Conservation (phyloP, 352 stramenopile species). For the Globisporangium sylvaticum region DNA sequence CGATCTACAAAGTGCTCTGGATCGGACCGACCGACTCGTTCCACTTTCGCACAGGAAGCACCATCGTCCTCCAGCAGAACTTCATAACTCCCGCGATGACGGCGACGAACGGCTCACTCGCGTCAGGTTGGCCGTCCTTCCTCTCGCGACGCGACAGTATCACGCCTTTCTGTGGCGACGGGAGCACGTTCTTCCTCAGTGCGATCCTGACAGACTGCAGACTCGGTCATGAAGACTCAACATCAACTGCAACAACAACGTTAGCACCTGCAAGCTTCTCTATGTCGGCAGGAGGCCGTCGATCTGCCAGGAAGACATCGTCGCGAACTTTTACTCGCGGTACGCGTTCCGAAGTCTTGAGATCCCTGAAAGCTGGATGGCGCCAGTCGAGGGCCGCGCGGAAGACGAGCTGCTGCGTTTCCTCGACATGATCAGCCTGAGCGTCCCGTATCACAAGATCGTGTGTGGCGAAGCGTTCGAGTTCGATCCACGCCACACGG, state of each 20-base stretch:
- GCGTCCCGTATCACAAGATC: slow-evolving; percentile 14
- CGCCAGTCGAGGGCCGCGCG: slow-evolving; percentile 1
- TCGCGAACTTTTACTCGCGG: slow-evolving; percentile 15
- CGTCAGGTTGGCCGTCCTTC: slow-evolving; percentile 34
- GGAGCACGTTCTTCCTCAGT: slow-evolving; percentile 26
- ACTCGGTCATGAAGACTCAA: not conserved
- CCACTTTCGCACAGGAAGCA: slow-evolving; percentile 25
- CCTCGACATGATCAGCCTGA: slow-evolving; percentile 21
- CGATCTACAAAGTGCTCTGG: slow-evolving; percentile 31
- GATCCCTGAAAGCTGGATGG: slow-evolving; percentile 1
- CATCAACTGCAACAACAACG: not conserved
- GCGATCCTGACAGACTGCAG: slow-evolving; percentile 28
- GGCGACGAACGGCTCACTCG: slow-evolving; percentile 9
- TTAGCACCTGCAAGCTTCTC: slow-evolving; percentile 16
- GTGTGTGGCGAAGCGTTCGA: slow-evolving; percentile 21
- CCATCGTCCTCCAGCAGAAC: slow-evolving; percentile 18
- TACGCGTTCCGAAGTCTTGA: slow-evolving; percentile 12
- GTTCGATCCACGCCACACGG: slow-evolving; percentile 1
- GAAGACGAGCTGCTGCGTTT: slow-evolving; percentile 20
- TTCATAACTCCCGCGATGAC: slow-evolving; percentile 15
- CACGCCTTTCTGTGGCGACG: slow-evolving; percentile 21
- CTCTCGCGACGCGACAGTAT: slow-evolving; percentile 27
- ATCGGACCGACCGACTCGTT: slow-evolving; percentile 35
- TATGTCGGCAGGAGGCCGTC: not conserved
- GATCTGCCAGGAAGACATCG: slow-evolving; percentile 22